Evolutionary conservation across 768 basidiomycete genomes (phyloP).

Genomic region (Sistotremastrum niveocremeum): DNA sequence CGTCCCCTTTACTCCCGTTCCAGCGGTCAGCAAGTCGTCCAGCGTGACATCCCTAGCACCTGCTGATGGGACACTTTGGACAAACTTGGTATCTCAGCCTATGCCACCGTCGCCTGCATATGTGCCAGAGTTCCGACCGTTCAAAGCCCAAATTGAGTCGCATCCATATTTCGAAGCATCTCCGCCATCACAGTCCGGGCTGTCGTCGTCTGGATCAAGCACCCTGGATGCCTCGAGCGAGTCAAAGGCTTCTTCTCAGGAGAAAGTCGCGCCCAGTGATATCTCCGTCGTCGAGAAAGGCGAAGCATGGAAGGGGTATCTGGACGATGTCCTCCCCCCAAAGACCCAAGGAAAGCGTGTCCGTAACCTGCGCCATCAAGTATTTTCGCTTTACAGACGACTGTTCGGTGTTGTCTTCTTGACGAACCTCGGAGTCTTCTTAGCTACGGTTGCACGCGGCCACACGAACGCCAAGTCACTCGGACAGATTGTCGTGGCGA

Average conservation of each 20-base stretch:
- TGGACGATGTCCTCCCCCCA: slow-evolving; percentile 34
- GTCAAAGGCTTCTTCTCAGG: too few relatives aligned
- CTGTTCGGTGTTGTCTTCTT: slow-evolving; percentile 41
- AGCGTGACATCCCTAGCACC: neutral
- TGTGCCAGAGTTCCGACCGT: too few relatives aligned
- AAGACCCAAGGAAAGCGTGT: slow-evolving; percentile 34
- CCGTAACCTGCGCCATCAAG: slow-evolving; percentile 40
- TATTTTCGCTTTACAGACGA: slow-evolving; percentile 42
- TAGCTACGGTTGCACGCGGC: slow-evolving; percentile 22
- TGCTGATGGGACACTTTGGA: neutral
- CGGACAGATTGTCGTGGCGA: slow-evolving; percentile 30
- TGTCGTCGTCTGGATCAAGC: too few relatives aligned
- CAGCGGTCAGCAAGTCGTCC: neutral
- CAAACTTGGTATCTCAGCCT: neutral
- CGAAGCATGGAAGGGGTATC: slow-evolving; percentile 35
- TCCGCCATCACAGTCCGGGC: too few relatives aligned
- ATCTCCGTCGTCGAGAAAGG: too few relatives aligned
- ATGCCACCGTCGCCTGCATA: neutral
- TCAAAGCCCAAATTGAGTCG: too few relatives aligned
- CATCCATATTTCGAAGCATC: too few relatives aligned
- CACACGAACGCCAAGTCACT: slow-evolving; percentile 24
- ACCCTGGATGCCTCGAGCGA: too few relatives aligned
- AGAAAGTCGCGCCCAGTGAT: too few relatives aligned
- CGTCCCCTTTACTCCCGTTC: neutral
- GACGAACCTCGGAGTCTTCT: slow-evolving; percentile 35